phyloP scores from a whole-genome alignment of 148 eudicot species.

The Cornus suecica region DNA sequence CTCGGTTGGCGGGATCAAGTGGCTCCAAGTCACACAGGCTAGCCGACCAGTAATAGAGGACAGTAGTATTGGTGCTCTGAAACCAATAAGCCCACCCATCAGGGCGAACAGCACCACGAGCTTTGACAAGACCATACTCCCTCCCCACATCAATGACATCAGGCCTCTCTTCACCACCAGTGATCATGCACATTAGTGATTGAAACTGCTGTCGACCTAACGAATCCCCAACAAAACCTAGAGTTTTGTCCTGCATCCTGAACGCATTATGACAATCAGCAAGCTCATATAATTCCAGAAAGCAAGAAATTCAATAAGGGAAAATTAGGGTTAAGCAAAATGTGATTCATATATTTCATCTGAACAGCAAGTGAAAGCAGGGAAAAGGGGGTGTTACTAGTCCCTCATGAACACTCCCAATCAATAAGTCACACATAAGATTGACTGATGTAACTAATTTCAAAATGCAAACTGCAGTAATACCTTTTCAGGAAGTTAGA shows the following conservation, averaged over 20 bases:
- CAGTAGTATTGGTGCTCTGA: slow-evolving; percentile 70
- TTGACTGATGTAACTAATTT: not conserved
- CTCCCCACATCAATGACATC: slow-evolving; percentile 72
- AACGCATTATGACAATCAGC: slow-evolving; percentile 13
- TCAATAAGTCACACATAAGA: not conserved
- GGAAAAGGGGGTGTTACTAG: no score
- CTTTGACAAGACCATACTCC: slow-evolving; percentile 81
- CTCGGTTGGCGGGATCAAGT: slow-evolving; percentile 21
- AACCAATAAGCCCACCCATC: slow-evolving; percentile 97
- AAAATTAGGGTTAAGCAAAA: not conserved
- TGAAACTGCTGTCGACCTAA: slow-evolving; percentile 91
- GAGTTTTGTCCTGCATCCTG: slow-evolving; percentile 87
- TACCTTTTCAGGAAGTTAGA: slow-evolving; percentile 68
- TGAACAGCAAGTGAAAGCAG: not conserved
- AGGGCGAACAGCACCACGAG: slow-evolving; percentile 62
- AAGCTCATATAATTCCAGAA: not conserved
- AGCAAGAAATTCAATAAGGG: not conserved
- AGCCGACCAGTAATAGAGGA: slow-evolving; percentile 96
- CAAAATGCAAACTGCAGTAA: not conserved
- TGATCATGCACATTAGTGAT: slow-evolving; percentile 90
- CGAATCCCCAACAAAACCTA: slow-evolving; percentile 93
- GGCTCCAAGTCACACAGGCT: slow-evolving; percentile 79
- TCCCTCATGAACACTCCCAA: not conserved
- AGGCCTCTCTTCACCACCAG: slow-evolving; percentile 60
- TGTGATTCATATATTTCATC: not conserved